Conservation (phyloP, 139 green algal species). For the Eudorina sp. region DNA sequence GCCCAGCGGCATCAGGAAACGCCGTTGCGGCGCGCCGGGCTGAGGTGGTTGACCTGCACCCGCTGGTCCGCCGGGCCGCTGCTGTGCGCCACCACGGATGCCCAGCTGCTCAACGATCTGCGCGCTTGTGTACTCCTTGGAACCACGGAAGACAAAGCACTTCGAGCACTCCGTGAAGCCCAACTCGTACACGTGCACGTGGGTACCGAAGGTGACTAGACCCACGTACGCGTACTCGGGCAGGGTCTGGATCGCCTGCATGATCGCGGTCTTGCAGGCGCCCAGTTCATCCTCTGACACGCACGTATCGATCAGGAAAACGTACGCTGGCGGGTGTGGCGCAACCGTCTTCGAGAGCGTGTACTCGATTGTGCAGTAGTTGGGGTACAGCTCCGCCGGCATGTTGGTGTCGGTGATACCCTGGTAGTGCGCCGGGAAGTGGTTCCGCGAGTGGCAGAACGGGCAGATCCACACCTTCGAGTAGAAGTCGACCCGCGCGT, state of each 20-base stretch:
- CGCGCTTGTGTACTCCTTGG: slow-evolving; percentile 87
- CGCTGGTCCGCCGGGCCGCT: not conserved
- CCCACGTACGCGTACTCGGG: slow-evolving; percentile 80
- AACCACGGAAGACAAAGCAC: slow-evolving; percentile 94
- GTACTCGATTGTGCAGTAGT: slow-evolving; percentile 98
- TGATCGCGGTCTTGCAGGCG: slow-evolving; percentile 82
- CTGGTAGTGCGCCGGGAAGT: slow-evolving; percentile 97
- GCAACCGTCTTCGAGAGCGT: slow-evolving; percentile 71
- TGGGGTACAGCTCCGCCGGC: slow-evolving; percentile 96
- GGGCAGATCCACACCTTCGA: slow-evolving; percentile 97
- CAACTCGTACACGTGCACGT: slow-evolving; percentile 98
- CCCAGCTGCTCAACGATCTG: slow-evolving; percentile 86
- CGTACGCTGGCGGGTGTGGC: slow-evolving; percentile 85
- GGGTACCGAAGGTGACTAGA: slow-evolving; percentile 96
- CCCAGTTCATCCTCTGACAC: slow-evolving; percentile 91
- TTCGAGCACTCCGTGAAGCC: slow-evolving; percentile 92
- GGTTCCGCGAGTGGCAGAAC: slow-evolving; percentile 95
- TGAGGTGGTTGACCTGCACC: not conserved
- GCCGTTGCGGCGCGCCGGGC: slow-evolving; percentile 43
- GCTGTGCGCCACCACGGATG: slow-evolving; percentile 55
- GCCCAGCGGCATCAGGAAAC: slow-evolving; percentile 82
- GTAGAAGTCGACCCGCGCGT: slow-evolving; percentile 91
- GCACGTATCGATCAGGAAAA: slow-evolving; percentile 97
- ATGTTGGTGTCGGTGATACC: slow-evolving; percentile 88
- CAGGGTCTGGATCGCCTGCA: slow-evolving; percentile 78